Evolutionary conservation across 176 grass and related monocot genomes (phyloP).

Genomic region (Cocos nucifera): DNA sequence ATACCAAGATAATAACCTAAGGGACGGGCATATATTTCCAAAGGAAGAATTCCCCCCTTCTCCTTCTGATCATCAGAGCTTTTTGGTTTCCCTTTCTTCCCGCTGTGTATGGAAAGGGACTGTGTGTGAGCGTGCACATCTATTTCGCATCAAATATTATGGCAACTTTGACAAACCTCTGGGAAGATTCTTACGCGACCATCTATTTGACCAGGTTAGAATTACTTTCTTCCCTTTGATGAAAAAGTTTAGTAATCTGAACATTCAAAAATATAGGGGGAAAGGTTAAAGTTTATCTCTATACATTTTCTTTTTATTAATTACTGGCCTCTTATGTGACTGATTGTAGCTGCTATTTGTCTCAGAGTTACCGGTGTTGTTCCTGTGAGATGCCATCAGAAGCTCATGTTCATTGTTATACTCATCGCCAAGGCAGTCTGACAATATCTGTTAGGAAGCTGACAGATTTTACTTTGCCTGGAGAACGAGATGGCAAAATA

Average conservation of each 20-base stretch:
- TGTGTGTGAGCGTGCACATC: constrained; percentile 72
- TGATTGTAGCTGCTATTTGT: constrained; percentile 13
- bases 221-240: background rate
- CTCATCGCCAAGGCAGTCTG: constrained; percentile 87
- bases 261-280: background rate
- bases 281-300: no score
- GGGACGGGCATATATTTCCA: constrained; percentile 22
- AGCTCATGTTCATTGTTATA: constrained; percentile 94
- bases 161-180: constrained; percentile 82
- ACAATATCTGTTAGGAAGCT: constrained; percentile 91
- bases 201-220: constrained; percentile 95
- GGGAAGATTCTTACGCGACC: constrained; percentile 81
- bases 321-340: background rate
- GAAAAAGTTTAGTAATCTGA: no score
- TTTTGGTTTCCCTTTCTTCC: constrained; percentile 93
- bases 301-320: no score
- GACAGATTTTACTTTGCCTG: constrained; percentile 39
- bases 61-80: constrained; percentile 92
- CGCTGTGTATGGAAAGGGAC: constrained; percentile 77
- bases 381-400: constrained; percentile 84
- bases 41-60: constrained; percentile 66
- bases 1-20: constrained; percentile 26
- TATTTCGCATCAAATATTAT: constrained; percentile 98
- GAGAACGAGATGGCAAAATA: constrained; percentile 76
- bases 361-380: constrained; percentile 61